Base-by-base conservation (phyloP, 2,329 filamentous ascomycete genomes). In the Exophiala sp. region DNA sequence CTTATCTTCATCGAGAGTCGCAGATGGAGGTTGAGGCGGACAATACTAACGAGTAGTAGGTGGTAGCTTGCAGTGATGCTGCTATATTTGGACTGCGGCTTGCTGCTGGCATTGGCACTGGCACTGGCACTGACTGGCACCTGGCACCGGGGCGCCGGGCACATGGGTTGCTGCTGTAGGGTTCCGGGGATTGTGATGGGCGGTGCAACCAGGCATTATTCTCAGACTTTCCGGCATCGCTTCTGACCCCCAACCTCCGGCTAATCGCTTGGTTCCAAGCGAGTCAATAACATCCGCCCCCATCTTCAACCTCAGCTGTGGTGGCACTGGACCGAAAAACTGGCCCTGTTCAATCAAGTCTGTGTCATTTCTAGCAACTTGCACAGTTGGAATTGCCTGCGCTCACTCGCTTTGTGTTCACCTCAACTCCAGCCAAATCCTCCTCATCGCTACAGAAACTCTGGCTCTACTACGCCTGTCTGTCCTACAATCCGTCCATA, bases 401-500 rank as follows among this genome's bases (percentile, higher is more conserved):
- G 29, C 29, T n/a, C 29, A 14, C 3, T 41, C 18, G 21, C n/a
- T n/a, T 21, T 43, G 40, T 16, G 21, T 43, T 18, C 23, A 16
- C 10, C 10, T 10, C 6, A 27, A 27, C 10, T 27, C 24, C 24
- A 21, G 10, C 21, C 38, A 14, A 18, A 42, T n/a, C 24, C 45
- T 34, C 62, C 6, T n/a, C 11, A 13, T n/a, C 5, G 24, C 38
- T 41, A 41, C 13, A 41, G 13, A 7, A 41, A 41, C 10, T 41
- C 38, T 5, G 66, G 77, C 57, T 68, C 64, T 9, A 63, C 50
- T 1, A 65, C 62, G 2, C 65, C 64, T 2, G 62, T 63, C 53
- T 64, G 64, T 23, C 57, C 46, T 2, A 57, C 50, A 27, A 67
- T 61, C 11, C 50, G 45, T 21, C 53, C 55, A 50, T 67, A 67